Base-by-base conservation (phyloP, 75 land plant species). In the Pinus taeda region DNA sequence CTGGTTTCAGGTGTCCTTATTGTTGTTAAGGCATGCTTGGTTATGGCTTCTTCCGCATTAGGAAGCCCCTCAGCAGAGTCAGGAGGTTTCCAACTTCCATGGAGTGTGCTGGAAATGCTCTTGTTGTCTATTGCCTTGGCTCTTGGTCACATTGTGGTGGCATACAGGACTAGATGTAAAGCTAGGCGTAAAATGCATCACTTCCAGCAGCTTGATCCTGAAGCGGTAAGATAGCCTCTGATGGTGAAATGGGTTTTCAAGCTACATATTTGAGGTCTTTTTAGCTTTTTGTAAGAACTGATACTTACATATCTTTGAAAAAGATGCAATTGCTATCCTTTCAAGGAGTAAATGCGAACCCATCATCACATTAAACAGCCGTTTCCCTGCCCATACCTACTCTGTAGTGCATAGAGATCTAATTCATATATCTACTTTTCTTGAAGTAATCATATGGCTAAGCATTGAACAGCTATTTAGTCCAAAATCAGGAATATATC, bases 161-260 rank as follows among this genome's bases (percentile, higher is more conserved):
- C 87, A 3, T 79, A 85, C 69, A 78, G 76, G 73, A 74, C 66
- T 22, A 78, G 81, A 65, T 83, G 77, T 36, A 85, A 83, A 58
- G 81, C 77, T 15, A 74, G 86, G 57, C 87, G 87, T 71, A 85
- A 85, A 63, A 78, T 85, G 78, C 77, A 60, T 75, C 74, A 76
- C 24, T 69, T 73, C 74, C 75, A 74, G 7, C 55, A 78, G 65
- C 33, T 74, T 26, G 83, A 85, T 60, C 75, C 64, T 18, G 86
- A 85, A 78, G 74, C 83, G 60, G 86, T 85, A 69, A 22, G 59
- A 53, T 74, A 15, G 6, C n/a, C 11, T 62, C 30, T 20, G 17
- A 37, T 39, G 53, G 42, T 42, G 42, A 49, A 49, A 49, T 49
- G 9, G 12, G 55, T 49, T 49, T 49, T 22, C 17, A 71, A 18